Base-by-base conservation (phyloP, 495 filamentous ascomycete species). In the Aspergillus baeticus region DNA sequence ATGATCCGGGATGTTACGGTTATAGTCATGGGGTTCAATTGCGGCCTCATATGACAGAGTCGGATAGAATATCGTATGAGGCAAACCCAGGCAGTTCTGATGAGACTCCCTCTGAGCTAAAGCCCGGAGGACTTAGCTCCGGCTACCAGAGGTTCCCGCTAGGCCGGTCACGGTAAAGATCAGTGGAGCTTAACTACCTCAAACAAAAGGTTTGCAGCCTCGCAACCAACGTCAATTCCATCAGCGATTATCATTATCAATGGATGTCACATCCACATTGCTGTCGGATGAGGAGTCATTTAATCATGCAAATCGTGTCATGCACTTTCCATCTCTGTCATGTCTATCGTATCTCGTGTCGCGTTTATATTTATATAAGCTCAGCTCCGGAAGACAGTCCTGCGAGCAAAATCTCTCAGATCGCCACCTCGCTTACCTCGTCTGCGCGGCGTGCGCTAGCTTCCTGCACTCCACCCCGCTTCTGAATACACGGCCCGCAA, bases 111-210 rank as follows among this genome's bases (percentile, higher is more conserved):
- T n/a, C n/a, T n/a, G n/a, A n/a, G 22, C 33, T 50, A 18, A 4
- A 5, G 33, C 10, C 20, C 48, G 48, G 48, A 29, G 35, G 48
- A 51, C 48, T 41, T 51, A 37, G 48, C 48, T 37, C 48, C 35
- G 48, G 18, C 1, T 51, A 39, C 18, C 1, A 29, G 43, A 14
- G 15, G 38, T 18, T 50, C 17, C 6, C 13, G 33, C 47, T 50
- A 51, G 20, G 5, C 35, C 38, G 35, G 11, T 6, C 8, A 2
- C 17, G 34, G 18, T 29, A 5, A 26, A 29, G 36, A 15, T 15
- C 10, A 33, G 49, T 52, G 49, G 49, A 50, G 47, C 47, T 50
- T 50, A 50, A 20, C 34, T 37, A 17, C 13, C 33, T 20, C 2
- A 23, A 23, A 21, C 42, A 45, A 11, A 8, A 29, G 26, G 26